Evolutionary conservation across 2,329 filamentous ascomycete genomes (phyloP).

Genomic region (Colletotrichum noveboracense): DNA sequence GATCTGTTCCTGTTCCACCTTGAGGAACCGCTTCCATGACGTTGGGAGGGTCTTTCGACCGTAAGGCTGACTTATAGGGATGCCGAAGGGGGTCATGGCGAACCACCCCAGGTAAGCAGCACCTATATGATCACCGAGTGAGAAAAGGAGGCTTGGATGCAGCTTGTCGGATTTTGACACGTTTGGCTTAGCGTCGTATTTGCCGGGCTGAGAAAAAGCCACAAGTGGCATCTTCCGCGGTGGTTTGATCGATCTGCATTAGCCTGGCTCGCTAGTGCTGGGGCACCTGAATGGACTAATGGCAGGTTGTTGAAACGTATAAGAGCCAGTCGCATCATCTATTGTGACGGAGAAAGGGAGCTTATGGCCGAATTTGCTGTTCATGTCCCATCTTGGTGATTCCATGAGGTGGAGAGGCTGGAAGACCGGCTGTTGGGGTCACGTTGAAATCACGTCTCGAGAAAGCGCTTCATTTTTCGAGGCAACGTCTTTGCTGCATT

Average conservation of each 20-base stretch:
- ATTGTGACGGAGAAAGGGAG: not conserved
- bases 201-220: slow-evolving; percentile 6
- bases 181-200: slow-evolving; percentile 8
- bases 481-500: not conserved
- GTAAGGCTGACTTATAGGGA: slow-evolving; percentile 17
- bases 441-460: not conserved
- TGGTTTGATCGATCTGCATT: slow-evolving; percentile 14
- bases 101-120: not conserved
- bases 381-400: not conserved
- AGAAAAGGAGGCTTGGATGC: slow-evolving; percentile 11
- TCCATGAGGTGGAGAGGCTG: not conserved
- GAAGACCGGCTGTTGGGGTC: not conserved
- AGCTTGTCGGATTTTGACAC: slow-evolving; percentile 13
- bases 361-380: not conserved
- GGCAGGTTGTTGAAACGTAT: not conserved
- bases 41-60: not conserved
- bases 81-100: not conserved
- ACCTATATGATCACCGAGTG: not conserved
- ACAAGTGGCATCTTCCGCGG: slow-evolving; percentile 12
- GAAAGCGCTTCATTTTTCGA: not conserved
- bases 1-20: slow-evolving; percentile 8
- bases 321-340: not conserved
- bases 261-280: slow-evolving; percentile 10
- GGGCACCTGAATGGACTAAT: not conserved
- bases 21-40: not conserved